A percentile compares a stretch with the other conserved stretches of the same genome.
Evolutionary conservation across 2,329 filamentous ascomycete genomes (phyloP).

Genomic region (Trichoderma sp.): DNA sequence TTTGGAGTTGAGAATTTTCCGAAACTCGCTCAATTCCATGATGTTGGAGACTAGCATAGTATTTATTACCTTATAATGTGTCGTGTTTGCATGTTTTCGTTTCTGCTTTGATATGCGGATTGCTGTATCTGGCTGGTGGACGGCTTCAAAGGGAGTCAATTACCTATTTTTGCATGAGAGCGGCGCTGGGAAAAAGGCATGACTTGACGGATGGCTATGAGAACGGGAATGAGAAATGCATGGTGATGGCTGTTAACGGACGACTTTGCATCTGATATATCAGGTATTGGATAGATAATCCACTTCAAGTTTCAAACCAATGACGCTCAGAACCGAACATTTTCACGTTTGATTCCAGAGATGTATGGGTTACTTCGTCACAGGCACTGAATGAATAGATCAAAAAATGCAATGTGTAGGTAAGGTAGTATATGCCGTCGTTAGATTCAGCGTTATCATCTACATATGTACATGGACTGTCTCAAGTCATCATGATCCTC

Average conservation of each 20-base stretch:
- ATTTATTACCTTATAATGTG: no score
- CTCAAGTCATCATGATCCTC: neutral
- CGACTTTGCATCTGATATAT: neutral
- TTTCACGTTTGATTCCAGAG: no score
- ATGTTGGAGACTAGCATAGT: neutral
- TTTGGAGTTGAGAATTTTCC: constrained; percentile 53
- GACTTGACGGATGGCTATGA: no score
- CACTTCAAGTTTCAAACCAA: no score
- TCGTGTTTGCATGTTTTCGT: no score
- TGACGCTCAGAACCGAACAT: no score
- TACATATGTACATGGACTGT: constrained; percentile 18
- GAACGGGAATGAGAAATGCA: neutral
- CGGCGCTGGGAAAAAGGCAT: no score
- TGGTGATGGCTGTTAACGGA: neutral
- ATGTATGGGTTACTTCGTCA: neutral
- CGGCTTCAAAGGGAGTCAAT: neutral
- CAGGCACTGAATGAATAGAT: constrained; percentile 5
- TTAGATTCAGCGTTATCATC: neutral
- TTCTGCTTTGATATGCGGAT: neutral
- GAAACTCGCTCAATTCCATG: neutral
- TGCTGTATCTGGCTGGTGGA: neutral
- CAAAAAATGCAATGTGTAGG: neutral
- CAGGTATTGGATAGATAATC: no score
- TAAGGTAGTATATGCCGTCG: neutral
- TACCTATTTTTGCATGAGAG: no score